Percentiles rank a stretch among this genome's conserved stretches.
phyloP scores from a whole-genome alignment of 2,329 filamentous ascomycete genomes.

The Monosporascus cannonballus region DNA sequence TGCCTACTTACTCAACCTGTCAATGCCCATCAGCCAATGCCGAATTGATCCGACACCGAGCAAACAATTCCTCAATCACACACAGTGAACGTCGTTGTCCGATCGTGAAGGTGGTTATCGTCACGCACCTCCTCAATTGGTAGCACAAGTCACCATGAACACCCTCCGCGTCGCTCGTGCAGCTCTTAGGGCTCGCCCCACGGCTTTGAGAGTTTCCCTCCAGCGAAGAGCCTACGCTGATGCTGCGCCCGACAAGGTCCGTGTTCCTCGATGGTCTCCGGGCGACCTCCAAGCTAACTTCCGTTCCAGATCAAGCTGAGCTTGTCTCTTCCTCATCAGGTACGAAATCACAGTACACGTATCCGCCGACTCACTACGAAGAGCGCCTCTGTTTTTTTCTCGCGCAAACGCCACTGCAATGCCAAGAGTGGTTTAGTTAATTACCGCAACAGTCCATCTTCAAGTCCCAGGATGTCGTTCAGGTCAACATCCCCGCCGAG shows the following conservation, averaged over 20 bases:
- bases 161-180: slow-evolving; percentile 86
- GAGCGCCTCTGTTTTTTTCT: neutral
- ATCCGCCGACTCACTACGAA: neutral
- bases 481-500: slow-evolving; percentile 98
- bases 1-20: too few species aligned
- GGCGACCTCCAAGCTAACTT: slow-evolving; percentile 23
- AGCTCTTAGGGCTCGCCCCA: slow-evolving; percentile 77
- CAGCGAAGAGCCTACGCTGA: slow-evolving; percentile 91
- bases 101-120: slow-evolving; percentile 31
- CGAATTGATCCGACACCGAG: neutral
- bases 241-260: slow-evolving; percentile 74
- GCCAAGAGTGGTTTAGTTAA: slow-evolving; percentile 31
- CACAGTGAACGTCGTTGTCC: slow-evolving; percentile 38
- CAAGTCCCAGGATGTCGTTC: slow-evolving; percentile 67
- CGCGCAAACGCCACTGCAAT: neutral
- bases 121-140: slow-evolving; percentile 43
- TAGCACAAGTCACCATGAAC: slow-evolving; percentile 69
- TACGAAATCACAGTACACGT: slow-evolving; percentile 45
- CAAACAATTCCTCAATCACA: neutral
- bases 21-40: neutral
- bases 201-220: slow-evolving; percentile 66
- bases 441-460: slow-evolving; percentile 61
- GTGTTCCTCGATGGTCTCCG: slow-evolving; percentile 19
- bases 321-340: slow-evolving; percentile 96
- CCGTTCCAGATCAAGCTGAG: slow-evolving; percentile 80